Evolutionary conservation across 495 filamentous ascomycete species (phyloP).

Genomic region (Daldinia caldariorum): DNA sequence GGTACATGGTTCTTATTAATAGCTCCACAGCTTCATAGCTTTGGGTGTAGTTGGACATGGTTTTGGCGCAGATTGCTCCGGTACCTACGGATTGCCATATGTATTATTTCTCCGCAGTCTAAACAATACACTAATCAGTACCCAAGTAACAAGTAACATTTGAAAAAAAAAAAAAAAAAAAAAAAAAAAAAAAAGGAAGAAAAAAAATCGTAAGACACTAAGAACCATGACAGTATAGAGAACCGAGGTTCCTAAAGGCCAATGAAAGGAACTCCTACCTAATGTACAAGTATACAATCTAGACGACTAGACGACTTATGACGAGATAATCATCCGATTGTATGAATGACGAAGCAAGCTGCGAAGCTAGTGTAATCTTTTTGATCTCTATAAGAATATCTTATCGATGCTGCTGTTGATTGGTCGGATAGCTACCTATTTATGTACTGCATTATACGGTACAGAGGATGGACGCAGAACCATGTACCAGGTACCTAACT

Average conservation of each 20-base stretch:
- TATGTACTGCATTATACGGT: too few species aligned
- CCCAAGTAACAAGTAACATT: too few species aligned
- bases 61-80: slow-evolving; percentile 18
- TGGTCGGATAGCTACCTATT: slow-evolving; percentile 1
- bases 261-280: slow-evolving; percentile 11
- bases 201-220: slow-evolving; percentile 11
- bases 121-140: slow-evolving; percentile 14
- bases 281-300: slow-evolving; percentile 11
- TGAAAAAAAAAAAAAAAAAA: background rate
- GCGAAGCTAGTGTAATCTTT: background rate
- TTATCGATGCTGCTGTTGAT: slow-evolving; percentile 24
- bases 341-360: slow-evolving; percentile 28
- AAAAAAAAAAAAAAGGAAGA: background rate
- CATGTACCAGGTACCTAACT: background rate
- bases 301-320: slow-evolving; percentile 11
- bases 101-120: slow-evolving; percentile 2
- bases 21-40: slow-evolving; percentile 29
- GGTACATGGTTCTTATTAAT: slow-evolving; percentile 30
- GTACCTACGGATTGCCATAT: too few species aligned
- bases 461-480: background rate
- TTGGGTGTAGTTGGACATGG: background rate
- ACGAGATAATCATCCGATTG: slow-evolving; percentile 38
- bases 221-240: slow-evolving; percentile 9
- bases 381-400: slow-evolving; percentile 13
- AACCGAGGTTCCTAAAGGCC: background rate